Base-by-base conservation (phyloP, 2,329 filamentous ascomycete species). In the Xylaria sp. region DNA sequence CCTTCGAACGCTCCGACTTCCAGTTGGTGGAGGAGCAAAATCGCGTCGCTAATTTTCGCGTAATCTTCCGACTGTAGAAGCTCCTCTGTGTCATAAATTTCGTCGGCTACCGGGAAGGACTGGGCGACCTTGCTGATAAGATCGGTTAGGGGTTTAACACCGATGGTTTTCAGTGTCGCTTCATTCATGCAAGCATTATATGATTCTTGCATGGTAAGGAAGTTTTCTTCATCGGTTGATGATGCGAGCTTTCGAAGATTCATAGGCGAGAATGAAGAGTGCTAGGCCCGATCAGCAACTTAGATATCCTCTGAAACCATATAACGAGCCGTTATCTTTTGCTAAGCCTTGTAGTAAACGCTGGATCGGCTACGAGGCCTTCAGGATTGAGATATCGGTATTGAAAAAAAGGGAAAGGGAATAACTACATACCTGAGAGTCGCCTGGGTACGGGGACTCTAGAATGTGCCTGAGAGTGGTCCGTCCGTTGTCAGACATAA, bases 161-260 rank as follows among this genome's bases (percentile, higher is more conserved):
- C 91, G 12, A 83, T 76, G 51, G 84, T 78, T 71, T 86, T 84
- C 59, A 92, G 85, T 10, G 81, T 79, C 8, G 85, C 82, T 75
- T 90, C 86, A 73, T 93, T 84, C 78, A 91, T 85, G 75, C 91
- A 93, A 40, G 90, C 86, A 69, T 87, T 80, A 74, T 92, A 93
- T 0, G 85, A 87, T 54, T 84, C 79, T 77, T 91, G 87, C 75
- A 93, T 81, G 78, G 91, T 90, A 69, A 87, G 79, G 74, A 92
- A 92, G 75, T 92, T 93, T 35, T 85, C 78, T 74, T 87, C 82
- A 66, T 91, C 88, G 0, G 82, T 80, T 2, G 82, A 83, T 51
- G 82, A 81, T 13, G 80, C 75, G 1, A 77, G 59, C 10, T 73
- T 69, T 9, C 72, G 62, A 12, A 85, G 77, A 59, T 81, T 79